These are phyloP conservation scores for Trichoderma endophyticum DNA, from an alignment of 2,329 filamentous ascomycete species.

Conservation along the genomic window DNA sequence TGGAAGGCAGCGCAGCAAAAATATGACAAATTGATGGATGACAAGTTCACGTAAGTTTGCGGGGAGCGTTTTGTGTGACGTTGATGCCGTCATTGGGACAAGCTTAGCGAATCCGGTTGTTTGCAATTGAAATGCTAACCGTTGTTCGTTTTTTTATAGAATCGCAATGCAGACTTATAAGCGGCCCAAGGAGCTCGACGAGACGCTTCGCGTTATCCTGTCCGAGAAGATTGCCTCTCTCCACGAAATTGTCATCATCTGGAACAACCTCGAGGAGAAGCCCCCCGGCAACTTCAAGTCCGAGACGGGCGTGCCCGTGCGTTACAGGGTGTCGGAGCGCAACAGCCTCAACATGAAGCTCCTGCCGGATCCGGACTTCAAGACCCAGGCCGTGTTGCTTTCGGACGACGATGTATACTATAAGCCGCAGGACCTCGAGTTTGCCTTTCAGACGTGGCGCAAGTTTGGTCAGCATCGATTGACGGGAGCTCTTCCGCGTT, in stretches of 20 bases:
- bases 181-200: constrained; percentile 27
- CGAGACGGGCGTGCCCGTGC: constrained; percentile 25
- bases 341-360: constrained; percentile 30
- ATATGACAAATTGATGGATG: constrained; percentile 38
- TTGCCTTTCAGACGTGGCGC: constrained; percentile 29
- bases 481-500: constrained; percentile 32
- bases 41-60: constrained; percentile 29
- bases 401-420: constrained; percentile 30
- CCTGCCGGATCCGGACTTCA: constrained; percentile 24
- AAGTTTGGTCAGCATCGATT: constrained; percentile 20
- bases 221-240: constrained; percentile 26
- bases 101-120: background rate
- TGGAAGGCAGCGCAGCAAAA: constrained; percentile 26
- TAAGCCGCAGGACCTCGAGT: constrained; percentile 26
- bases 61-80: background rate
- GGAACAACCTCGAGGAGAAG: constrained; percentile 27
- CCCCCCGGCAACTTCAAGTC: constrained; percentile 24
- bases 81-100: background rate
- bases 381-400: constrained; percentile 27
- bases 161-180: constrained; percentile 29
- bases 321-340: constrained; percentile 25
- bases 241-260: constrained; percentile 29
- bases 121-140: background rate
- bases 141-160: constrained; percentile 11
- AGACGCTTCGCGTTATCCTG: constrained; percentile 24